These are phyloP conservation scores for Santalum album DNA, from an alignment of 164 flowering plant species.

Conservation along the genomic window DNA sequence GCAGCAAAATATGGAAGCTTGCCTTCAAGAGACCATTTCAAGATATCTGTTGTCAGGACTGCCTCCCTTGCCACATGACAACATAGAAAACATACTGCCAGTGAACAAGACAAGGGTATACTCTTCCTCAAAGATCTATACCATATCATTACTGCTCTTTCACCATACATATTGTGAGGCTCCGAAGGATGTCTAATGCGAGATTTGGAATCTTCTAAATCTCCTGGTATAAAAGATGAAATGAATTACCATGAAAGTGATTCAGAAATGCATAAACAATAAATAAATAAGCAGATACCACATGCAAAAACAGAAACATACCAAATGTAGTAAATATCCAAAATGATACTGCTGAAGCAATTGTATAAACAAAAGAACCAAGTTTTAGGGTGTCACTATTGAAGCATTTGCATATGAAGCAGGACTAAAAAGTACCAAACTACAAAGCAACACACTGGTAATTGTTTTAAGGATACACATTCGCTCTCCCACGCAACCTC, in stretches of 20 bases:
- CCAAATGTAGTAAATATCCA: too few relatives aligned
- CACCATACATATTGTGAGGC: conserved; percentile 48
- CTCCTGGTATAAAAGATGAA: conserved; percentile 27
- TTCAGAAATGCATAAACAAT: neutral
- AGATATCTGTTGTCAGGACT: conserved; percentile 66
- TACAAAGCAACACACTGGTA: too few relatives aligned
- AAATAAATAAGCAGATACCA: neutral
- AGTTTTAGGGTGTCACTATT: too few relatives aligned
- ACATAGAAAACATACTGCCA: conserved; percentile 62
- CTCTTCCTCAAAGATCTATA: conserved; percentile 37
- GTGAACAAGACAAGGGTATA: conserved; percentile 51
- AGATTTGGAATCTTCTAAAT: conserved; percentile 13
- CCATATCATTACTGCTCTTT: conserved; percentile 59
- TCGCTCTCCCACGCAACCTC: too few relatives aligned
- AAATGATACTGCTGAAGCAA: too few relatives aligned
- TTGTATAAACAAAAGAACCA: too few relatives aligned
- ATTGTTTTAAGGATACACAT: too few relatives aligned
- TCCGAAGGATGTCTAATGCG: conserved; percentile 24
- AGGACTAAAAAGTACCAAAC: too few relatives aligned
- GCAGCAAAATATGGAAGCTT: conserved; percentile 79
- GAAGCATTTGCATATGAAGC: too few relatives aligned
- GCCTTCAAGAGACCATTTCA: conserved; percentile 74
- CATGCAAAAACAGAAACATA: too few relatives aligned
- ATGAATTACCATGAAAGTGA: neutral
- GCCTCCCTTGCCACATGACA: conserved; percentile 79